A percentile compares a stretch with the other conserved stretches of the same genome.
Evolutionary conservation across 148 eudicot genomes (phyloP).

Genomic region (Simmondsia chinensis): DNA sequence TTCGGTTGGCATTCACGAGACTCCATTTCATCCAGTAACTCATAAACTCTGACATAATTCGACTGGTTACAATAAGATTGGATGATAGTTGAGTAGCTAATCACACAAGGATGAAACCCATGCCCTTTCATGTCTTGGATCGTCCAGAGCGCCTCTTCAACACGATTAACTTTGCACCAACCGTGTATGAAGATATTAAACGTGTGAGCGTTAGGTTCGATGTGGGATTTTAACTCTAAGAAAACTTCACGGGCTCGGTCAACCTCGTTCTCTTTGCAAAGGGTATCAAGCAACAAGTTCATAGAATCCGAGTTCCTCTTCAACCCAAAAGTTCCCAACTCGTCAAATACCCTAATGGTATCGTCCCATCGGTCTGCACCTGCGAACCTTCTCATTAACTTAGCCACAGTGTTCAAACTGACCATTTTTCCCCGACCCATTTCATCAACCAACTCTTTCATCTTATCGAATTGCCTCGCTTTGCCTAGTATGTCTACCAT

Average conservation of each 20-base stretch:
- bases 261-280: constrained; percentile 80
- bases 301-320: constrained; percentile 66
- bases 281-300: constrained; percentile 81
- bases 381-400: constrained; percentile 70
- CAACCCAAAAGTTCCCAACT: constrained; percentile 50
- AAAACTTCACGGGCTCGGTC: constrained; percentile 69
- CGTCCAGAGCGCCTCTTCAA: constrained; percentile 83
- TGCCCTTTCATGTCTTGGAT: constrained; percentile 92
- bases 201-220: constrained; percentile 59
- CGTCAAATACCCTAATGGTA: constrained; percentile 54
- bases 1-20: constrained; percentile 59
- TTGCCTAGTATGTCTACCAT: constrained; percentile 87
- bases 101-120: constrained; percentile 68
- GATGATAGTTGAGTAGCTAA: constrained; percentile 78
- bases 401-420: constrained; percentile 47
- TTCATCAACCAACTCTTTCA: constrained; percentile 51
- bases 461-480: constrained; percentile 63
- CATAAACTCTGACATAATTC: constrained; percentile 48
- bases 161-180: constrained; percentile 82
- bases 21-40: constrained; percentile 70
- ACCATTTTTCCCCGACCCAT: constrained; percentile 40
- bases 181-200: constrained; percentile 82
- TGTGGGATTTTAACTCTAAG: constrained; percentile 55
- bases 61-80: constrained; percentile 52
- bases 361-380: constrained; percentile 74